These are phyloP conservation scores for Fragilaria crotonensis DNA, from an alignment of 108 stramenopile species.

Conservation along the genomic window DNA sequence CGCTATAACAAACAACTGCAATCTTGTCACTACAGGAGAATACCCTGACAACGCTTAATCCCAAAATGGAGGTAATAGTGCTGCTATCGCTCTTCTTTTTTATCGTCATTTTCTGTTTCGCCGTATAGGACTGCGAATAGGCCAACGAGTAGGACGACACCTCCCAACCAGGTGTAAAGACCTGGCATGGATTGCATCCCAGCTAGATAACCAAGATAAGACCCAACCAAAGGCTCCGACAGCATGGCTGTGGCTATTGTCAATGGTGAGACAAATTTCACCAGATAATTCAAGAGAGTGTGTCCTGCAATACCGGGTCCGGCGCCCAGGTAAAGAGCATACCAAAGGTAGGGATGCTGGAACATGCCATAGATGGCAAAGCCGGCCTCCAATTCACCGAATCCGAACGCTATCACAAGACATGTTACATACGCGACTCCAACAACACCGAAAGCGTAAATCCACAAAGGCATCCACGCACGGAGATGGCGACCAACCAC, in stretches of 20 bases:
- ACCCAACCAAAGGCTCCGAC: not conserved
- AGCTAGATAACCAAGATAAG: not conserved
- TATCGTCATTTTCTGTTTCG: not conserved
- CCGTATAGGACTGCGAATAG: not conserved
- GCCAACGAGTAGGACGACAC: conserved; percentile 1
- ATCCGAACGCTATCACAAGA: not conserved
- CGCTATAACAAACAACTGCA: too few species aligned
- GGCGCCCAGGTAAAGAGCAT: not conserved
- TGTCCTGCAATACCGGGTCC: not conserved
- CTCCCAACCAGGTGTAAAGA: not conserved
- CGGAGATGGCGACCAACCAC: not conserved
- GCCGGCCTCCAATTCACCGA: not conserved
- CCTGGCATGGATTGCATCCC: not conserved
- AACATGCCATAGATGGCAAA: not conserved
- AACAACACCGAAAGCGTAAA: not conserved
- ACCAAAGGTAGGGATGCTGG: not conserved
- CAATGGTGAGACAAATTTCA: not conserved
- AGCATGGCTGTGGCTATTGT: not conserved
- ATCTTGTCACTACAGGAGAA: too few species aligned
- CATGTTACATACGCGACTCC: not conserved
- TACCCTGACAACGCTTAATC: too few species aligned
- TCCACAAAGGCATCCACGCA: not conserved
- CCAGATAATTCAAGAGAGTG: not conserved
- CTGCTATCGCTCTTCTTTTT: too few species aligned
- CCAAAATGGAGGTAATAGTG: too few species aligned